These are phyloP conservation scores for Tricholomella constricta DNA, from an alignment of 768 basidiomycete genomes.

Conservation along the genomic window DNA sequence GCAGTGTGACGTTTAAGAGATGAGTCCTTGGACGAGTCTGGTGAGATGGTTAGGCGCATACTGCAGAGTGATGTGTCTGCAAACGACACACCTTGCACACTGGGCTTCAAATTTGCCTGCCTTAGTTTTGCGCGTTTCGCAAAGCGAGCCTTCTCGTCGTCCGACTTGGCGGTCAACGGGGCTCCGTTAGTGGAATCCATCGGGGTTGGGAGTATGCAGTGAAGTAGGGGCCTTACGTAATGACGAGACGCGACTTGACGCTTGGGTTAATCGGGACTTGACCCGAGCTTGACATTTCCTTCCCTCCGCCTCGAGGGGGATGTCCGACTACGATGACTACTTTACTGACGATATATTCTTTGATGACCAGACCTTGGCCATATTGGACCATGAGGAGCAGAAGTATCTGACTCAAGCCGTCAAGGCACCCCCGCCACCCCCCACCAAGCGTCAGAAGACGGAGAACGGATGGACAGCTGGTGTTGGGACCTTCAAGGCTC, in stretches of 20 bases:
- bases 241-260: neutral
- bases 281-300: neutral
- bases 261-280: neutral
- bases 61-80: neutral
- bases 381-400: slow-evolving; percentile 61
- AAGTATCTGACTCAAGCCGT: slow-evolving; percentile 34
- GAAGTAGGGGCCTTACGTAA: slow-evolving; percentile 16
- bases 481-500: slow-evolving; percentile 22
- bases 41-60: neutral
- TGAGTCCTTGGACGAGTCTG: slow-evolving; percentile 83
- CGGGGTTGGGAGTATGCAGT: neutral
- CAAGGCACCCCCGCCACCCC: slow-evolving; percentile 30
- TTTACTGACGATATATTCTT: slow-evolving; percentile 63
- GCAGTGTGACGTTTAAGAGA: slow-evolving; percentile 96
- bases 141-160: slow-evolving; percentile 52
- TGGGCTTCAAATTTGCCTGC: slow-evolving; percentile 52
- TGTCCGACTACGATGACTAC: slow-evolving; percentile 70
- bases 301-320: slow-evolving; percentile 24
- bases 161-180: slow-evolving; percentile 30
- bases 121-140: slow-evolving; percentile 61
- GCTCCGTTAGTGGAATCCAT: slow-evolving; percentile 36
- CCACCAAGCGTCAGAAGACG: slow-evolving; percentile 60
- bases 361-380: slow-evolving; percentile 62
- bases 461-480: slow-evolving; percentile 44
- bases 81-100: slow-evolving; percentile 45